phyloP scores from a whole-genome alignment of 169 alveolate species.

The Babesia sp. region DNA sequence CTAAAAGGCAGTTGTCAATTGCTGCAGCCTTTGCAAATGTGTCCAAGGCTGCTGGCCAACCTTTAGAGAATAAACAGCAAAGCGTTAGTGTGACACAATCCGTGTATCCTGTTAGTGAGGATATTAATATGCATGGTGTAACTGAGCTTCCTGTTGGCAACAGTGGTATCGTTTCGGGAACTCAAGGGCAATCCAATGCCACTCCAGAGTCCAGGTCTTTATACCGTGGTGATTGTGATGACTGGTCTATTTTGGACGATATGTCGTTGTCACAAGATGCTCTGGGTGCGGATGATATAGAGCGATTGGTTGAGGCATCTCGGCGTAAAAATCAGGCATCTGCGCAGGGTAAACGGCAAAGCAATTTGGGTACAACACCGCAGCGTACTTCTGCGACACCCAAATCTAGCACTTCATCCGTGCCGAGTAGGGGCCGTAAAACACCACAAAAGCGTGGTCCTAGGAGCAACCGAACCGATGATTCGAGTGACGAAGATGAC shows the following conservation, averaged over 20 bases:
- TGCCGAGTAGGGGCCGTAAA: neutral
- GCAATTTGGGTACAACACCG: neutral
- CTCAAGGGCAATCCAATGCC: neutral
- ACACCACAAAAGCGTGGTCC: slow-evolving; percentile 16
- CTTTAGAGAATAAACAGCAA: neutral
- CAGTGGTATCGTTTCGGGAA: neutral
- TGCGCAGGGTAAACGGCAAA: neutral
- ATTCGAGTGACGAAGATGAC: slow-evolving; percentile 36
- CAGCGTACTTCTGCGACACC: neutral
- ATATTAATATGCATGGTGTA: neutral
- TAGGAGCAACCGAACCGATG: slow-evolving; percentile 2
- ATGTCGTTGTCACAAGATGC: slow-evolving; percentile 15
- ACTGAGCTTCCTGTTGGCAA: neutral
- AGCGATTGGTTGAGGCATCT: slow-evolving; percentile 6
- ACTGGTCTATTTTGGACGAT: neutral
- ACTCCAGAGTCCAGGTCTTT: too few species aligned
- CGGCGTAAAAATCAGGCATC: neutral
- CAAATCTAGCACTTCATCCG: slow-evolving; percentile 7
- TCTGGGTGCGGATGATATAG: slow-evolving; percentile 25
- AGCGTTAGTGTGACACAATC: neutral
- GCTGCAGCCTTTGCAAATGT: slow-evolving; percentile 19
- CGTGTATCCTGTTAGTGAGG: neutral
- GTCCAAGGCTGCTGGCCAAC: neutral
- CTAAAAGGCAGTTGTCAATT: slow-evolving; percentile 10
- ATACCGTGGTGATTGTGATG: neutral